Evolutionary conservation across 345 rosid species (phyloP), one percentile per base, ranked within the genome.

Genomic region (Tarenaya hassleriana): DNA sequence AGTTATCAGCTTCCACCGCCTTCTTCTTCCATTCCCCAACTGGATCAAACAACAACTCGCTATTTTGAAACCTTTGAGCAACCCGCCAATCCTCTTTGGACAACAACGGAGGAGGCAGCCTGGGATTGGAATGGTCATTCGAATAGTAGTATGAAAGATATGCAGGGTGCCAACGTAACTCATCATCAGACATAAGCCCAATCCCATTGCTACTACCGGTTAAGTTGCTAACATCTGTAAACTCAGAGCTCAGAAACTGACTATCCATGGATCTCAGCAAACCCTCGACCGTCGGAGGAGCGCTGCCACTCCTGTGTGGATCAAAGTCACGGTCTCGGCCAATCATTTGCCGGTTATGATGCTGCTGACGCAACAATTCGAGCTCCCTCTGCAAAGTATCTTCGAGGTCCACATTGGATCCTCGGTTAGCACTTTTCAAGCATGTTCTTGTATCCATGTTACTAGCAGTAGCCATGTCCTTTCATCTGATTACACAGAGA

Each of bases 251-350:
- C 56, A 74, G 52, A 58, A 79, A 78, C 21, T 84, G 82, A 64
- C 84, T 64, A 41, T 77, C 92, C 47, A 83, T 78, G 5, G 94
- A 96, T 52, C 70, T 72, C 24, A 79, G 65, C 21, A 95, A 83
- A 61, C 96, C 98, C 67, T 92, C 88, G 24, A 85, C 94, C 0
- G 95, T 88, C 16, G 98, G 98, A 1, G 95, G 95, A 0, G 98
- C 98, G 67, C 95, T 88, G 20, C 98, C 96, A 68, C 95, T 75
- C 62, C 98, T 72, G 59, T 68, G 74, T 7, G 72, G 74, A 52
- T 80, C 71, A 10, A 77, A 55, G 44, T 75, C 82, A 50, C 78
- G 73, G 34, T 79, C 87, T 18, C 64, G 62, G 41, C 74, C 76
- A 34, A 60, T 54, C n/a, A 64, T 58, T 61, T 57, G 85, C 12